Evolutionary conservation across 306 rosid genomes (phyloP), one percentile per base, ranked within the genome.

Genomic region (Cicer pinnatifidum): DNA sequence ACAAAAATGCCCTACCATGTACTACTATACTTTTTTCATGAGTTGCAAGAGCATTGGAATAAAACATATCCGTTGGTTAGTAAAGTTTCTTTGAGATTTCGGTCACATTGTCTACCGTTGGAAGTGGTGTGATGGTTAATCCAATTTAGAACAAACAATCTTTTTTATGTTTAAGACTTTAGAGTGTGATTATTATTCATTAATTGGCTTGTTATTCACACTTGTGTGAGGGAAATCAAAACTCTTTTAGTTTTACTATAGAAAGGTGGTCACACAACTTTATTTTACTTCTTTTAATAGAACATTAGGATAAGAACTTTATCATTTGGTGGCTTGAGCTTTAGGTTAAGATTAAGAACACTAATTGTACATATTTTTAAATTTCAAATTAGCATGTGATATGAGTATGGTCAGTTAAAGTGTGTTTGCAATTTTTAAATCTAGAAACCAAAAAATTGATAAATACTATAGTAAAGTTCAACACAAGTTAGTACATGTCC

Each of bases 241-340:
- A 53, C 8, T 43, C 40, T 15, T 63, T 23, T 23, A 23, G 33
- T 23, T 23, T 46, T 65, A 7, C 58, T 37, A 41, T 52, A 39
- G 4, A 78, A 57, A 51, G 44, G 39, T 17, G 9, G 59, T 61
- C 41, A 43, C 43, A 43, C 67, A 35, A 37, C 20, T 81, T 68
- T 77, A 51, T 19, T 67, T 73, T 75, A 65, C 75, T 75, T 82
- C 81, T 82, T 79, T 82, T 53, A 46, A 75, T 20, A 56, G 11
- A 68, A 47, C 82, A 67, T 11, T 62, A 58, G 63, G 78, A 73
- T 20, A 57, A 38, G n/a, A 76, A 69, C 77, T 80, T 72, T 67
- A 44, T 17, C n/a, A 19, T 33, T 66, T 56, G 78, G n/a, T 50
- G 23, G 73, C 45, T 66, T 73, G 47, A 57, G 67, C 20, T 17